A percentile compares a stretch with the other conserved stretches of the same genome.
Conservation (phyloP, 345 rosid species). For the Stellera chamaejasme region DNA sequence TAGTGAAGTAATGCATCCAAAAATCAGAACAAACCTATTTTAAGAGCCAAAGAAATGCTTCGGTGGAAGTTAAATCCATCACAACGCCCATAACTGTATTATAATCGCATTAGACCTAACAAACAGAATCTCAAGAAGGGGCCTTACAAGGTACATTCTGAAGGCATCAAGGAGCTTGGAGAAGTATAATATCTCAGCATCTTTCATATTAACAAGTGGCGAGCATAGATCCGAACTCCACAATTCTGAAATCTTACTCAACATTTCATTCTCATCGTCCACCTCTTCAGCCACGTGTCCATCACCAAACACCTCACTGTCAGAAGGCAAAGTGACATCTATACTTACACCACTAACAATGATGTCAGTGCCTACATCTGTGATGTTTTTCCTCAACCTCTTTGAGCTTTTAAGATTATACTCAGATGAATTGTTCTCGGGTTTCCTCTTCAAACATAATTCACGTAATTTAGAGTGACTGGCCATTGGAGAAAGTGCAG, state of each 20-base stretch:
- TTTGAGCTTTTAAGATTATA: constrained; percentile 24
- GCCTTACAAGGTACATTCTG: constrained; percentile 60
- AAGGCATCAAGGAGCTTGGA: constrained; percentile 76
- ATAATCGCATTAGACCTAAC: not conserved
- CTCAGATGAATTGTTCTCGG: constrained; percentile 21
- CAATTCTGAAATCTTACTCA: constrained; percentile 42
- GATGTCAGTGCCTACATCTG: constrained; percentile 44
- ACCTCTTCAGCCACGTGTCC: constrained; percentile 23
- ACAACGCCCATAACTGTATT: too few species aligned
- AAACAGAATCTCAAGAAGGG: constrained; percentile 6
- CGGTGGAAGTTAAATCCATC: too few species aligned
- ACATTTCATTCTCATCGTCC: constrained; percentile 37
- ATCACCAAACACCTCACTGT: constrained; percentile 21
- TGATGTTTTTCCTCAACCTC: constrained; percentile 30
- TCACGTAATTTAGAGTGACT: constrained; percentile 21
- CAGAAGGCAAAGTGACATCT: constrained; percentile 24
- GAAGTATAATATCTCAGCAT: constrained; percentile 52
- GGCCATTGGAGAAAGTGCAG: constrained; percentile 44
- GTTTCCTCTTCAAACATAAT: constrained; percentile 40
- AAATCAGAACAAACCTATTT: not conserved
- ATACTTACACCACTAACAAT: constrained; percentile 46
- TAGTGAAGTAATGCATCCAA: constrained; percentile 3
- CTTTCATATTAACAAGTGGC: constrained; percentile 28
- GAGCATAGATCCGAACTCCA: constrained; percentile 50
- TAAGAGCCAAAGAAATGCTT: too few species aligned